Evolutionary conservation across 2,329 filamentous ascomycete genomes (phyloP).

Genomic region (Trichothecium sympodiale): DNA sequence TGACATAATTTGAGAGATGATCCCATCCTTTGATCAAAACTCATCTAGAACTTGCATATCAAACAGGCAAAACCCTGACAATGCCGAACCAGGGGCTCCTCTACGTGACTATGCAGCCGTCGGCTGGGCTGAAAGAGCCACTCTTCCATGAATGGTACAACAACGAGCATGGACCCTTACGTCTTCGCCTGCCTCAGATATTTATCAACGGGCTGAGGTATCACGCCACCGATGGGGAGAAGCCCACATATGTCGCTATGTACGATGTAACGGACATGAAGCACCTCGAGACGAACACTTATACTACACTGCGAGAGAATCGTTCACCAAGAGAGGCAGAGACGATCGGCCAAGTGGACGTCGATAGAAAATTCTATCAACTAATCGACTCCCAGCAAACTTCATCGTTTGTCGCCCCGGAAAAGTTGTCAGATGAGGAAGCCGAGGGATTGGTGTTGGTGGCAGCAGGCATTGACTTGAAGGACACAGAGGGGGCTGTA

Average conservation of each 20-base stretch:
- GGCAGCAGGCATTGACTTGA: slow-evolving; percentile 46
- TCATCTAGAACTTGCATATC: too few species aligned
- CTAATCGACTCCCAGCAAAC: slow-evolving; percentile 45
- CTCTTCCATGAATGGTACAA: slow-evolving; percentile 92
- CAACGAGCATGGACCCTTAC: slow-evolving; percentile 78
- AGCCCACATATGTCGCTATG: slow-evolving; percentile 64
- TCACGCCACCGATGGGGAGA: slow-evolving; percentile 48
- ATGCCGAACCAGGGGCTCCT: slow-evolving; percentile 54
- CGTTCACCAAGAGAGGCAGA: slow-evolving; percentile 41
- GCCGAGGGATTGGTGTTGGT: slow-evolving; percentile 52
- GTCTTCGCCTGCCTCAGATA: slow-evolving; percentile 65
- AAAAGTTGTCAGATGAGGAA: slow-evolving; percentile 47
- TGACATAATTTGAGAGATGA: too few species aligned
- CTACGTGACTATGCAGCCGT: slow-evolving; percentile 79
- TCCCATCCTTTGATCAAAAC: too few species aligned
- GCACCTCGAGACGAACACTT: slow-evolving; percentile 58
- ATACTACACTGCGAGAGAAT: slow-evolving; percentile 52
- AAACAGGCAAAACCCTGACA: slow-evolving; percentile 4
- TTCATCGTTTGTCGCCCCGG: slow-evolving; percentile 45
- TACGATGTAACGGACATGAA: slow-evolving; percentile 74
- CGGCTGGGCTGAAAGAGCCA: slow-evolving; percentile 48
- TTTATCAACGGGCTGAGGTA: slow-evolving; percentile 71
- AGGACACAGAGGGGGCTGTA: slow-evolving; percentile 35
- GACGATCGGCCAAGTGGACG: slow-evolving; percentile 46
- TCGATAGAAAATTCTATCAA: slow-evolving; percentile 63